Evolutionary conservation across 805 yeast species (phyloP).

Genomic region (Myxozyma kluyveri): DNA sequence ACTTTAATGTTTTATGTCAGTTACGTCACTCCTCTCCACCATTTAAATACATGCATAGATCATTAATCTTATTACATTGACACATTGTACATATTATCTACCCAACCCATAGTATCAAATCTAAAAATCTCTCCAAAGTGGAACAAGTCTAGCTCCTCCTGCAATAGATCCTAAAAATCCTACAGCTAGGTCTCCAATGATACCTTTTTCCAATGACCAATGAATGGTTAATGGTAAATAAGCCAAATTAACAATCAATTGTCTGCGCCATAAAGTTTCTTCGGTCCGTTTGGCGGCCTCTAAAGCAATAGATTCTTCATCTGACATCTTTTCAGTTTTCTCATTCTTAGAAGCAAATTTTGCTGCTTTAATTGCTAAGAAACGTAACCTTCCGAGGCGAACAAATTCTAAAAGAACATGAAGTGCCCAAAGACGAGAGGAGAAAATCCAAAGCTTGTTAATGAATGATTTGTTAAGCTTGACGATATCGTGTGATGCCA

Average conservation of each 20-base stretch:
- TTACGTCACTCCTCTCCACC: too few species aligned
- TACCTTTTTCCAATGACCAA: slow-evolving; percentile 43
- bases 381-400: slow-evolving; percentile 25
- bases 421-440: slow-evolving; percentile 42
- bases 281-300: slow-evolving; percentile 6
- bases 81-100: too few species aligned
- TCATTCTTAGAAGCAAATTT: background rate
- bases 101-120: too few species aligned
- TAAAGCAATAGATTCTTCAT: background rate
- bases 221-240: slow-evolving; percentile 45
- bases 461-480: slow-evolving; percentile 33
- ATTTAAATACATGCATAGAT: background rate
- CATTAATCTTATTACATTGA: background rate
- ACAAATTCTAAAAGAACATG: slow-evolving; percentile 41
- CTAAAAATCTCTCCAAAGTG: slow-evolving; percentile 23
- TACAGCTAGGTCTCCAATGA: slow-evolving; percentile 37
- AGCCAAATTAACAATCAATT: slow-evolving; percentile 39
- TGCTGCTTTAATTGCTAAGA: background rate
- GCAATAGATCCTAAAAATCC: slow-evolving; percentile 43
- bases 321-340: background rate
- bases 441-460: slow-evolving; percentile 39
- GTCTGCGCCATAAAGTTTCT: slow-evolving; percentile 26
- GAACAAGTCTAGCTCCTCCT: slow-evolving; percentile 30
- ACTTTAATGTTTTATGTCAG: too few species aligned
- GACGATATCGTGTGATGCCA: slow-evolving; percentile 40